Evolutionary conservation across 345 rosid species (phyloP).

Genomic region (Leavenworthia alabamica): DNA sequence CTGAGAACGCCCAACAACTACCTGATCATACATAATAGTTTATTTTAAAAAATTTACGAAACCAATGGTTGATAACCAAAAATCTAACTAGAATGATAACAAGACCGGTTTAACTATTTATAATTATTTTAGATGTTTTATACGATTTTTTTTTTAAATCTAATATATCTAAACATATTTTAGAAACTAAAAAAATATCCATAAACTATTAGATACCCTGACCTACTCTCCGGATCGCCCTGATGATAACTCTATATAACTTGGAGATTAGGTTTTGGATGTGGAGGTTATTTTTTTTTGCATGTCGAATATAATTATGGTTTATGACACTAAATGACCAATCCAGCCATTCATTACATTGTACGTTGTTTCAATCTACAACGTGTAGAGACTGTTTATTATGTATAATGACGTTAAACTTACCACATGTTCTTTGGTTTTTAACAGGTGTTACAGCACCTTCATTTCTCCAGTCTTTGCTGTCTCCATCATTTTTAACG

Average conservation of each 20-base stretch:
- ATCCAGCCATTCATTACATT: not conserved
- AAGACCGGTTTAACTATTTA: too few species aligned
- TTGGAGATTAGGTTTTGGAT: not conserved
- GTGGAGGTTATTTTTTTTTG: too few species aligned
- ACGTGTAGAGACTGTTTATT: not conserved
- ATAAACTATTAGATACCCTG: too few species aligned
- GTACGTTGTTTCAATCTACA: not conserved
- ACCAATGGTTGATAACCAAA: not conserved
- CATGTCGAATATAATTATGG: not conserved
- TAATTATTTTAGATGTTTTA: too few species aligned
- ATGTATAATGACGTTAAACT: not conserved
- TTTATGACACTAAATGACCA: not conserved
- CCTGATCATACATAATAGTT: constrained; percentile 22
- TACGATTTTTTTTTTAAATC: too few species aligned
- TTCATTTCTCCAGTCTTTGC: constrained; percentile 34
- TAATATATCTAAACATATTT: too few species aligned
- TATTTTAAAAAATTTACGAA: not conserved
- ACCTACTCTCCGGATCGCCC: too few species aligned
- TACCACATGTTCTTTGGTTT: constrained; percentile 37
- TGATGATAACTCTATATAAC: too few species aligned
- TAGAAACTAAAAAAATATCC: too few species aligned
- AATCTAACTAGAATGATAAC: not conserved
- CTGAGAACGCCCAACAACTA: constrained; percentile 60
- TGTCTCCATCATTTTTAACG: not conserved
- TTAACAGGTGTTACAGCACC: constrained; percentile 37